phyloP scores from a whole-genome alignment of 768 basidiomycete species.

The Phylloporus rhodoxanthus region DNA sequence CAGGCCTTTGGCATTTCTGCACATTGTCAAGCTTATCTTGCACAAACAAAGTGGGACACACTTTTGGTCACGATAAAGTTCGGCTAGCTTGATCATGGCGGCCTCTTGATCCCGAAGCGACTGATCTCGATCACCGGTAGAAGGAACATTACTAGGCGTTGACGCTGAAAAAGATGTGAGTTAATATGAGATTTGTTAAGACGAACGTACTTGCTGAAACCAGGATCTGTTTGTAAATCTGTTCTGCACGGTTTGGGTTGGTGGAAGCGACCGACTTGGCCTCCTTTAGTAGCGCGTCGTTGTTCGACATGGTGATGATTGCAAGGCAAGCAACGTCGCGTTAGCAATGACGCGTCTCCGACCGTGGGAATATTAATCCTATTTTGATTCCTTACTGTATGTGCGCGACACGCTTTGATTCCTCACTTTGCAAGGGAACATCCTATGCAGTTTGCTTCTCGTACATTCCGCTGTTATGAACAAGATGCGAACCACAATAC shows the following conservation, averaged over 20 bases:
- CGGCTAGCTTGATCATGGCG: conserved; percentile 79
- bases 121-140: conserved; percentile 45
- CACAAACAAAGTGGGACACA: conserved; percentile 31
- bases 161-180: conserved; percentile 18
- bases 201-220: conserved; percentile 30
- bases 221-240: conserved; percentile 70
- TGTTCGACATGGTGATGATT: conserved; percentile 21
- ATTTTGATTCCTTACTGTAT: too few relatives aligned
- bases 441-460: too few relatives aligned
- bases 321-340: neutral
- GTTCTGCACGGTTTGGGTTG: conserved; percentile 60
- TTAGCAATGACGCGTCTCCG: conserved; percentile 20
- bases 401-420: too few relatives aligned
- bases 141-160: conserved; percentile 30
- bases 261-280: conserved; percentile 44
- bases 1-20: conserved; percentile 77
- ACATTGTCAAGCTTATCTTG: neutral
- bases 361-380: conserved; percentile 19
- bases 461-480: too few relatives aligned
- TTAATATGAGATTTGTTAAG: neutral
- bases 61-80: conserved; percentile 83
- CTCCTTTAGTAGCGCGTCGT: conserved; percentile 31
- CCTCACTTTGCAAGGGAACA: too few relatives aligned
- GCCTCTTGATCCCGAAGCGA: conserved; percentile 74
- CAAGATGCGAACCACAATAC: too few relatives aligned